Evolutionary conservation across 495 filamentous ascomycete species (phyloP), one percentile per base, ranked within the genome.

Genomic region (Podospora pseudoanserina): DNA sequence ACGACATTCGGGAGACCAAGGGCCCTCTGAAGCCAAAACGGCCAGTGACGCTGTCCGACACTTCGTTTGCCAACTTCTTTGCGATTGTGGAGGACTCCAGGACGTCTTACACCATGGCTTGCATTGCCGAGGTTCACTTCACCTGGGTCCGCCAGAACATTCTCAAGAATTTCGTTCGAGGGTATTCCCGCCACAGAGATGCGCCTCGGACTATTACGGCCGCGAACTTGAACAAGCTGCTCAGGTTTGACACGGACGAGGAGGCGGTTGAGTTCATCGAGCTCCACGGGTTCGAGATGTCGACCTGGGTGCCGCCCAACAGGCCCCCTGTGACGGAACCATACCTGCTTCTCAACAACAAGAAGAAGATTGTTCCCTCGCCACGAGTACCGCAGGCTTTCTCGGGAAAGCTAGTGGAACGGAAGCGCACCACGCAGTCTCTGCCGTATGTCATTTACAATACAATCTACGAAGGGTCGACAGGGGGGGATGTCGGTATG

Each of bases 61-160:
- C 87, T 3, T 89, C 89, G 62, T 90, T 86, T 72, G 73, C 82
- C 20, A 85, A 88, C 28, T 95, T 95, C 75, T 98, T 96, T 79
- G 82, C 81, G 2, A 82, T 95, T 53, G 80, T 97, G 55, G 83
- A 87, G 64, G 89, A 90, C 11, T 84, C 84, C 2, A 78, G 83
- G 63, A 87, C 93, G 2, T 92, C 94, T 0, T 98, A 97, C 77
- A 85, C 94, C 20, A 94, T 96, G 90, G 94, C 91, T 5, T 97
- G 94, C 76, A 89, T 97, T 54, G 93, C 94, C 2, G 94, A 97
- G 75, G 89, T 94, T 18, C 91, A 93, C 70, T 98, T 98, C 79
- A 91, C 89, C 63, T 81, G 87, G 18, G 82, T 98, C 27, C 92
- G 95, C 23, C 89, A 90, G 67, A 87, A 84, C 20, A 89, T 93